Base-by-base conservation (phyloP, 768 basidiomycete species). In the Hydnum rufescens region DNA sequence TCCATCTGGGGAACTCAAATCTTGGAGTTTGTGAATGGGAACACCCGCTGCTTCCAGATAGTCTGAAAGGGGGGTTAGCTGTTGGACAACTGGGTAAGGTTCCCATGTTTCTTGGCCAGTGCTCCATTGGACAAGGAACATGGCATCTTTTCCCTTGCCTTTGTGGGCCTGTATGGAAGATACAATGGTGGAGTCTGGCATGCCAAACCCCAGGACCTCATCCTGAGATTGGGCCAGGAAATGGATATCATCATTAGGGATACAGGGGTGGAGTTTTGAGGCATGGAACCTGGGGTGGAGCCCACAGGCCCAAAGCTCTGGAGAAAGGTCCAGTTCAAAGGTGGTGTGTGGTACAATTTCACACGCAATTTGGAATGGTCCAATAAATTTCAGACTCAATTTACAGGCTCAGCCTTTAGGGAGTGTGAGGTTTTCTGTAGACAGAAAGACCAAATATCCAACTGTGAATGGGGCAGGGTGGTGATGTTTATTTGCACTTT, bases 381-480 rank as follows among this genome's bases (percentile, higher is more conserved):
- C 57, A 25, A 58, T 53, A 51, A 29, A 58, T 26, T 55, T 52
- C 3, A 55, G 58, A 13, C 47, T 18, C 6, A 59, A 42, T 44
- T 59, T 59, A 26, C 43, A 36, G 4, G 55, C 51, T 36, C 47
- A 49, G 4, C 44, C 47, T 28, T 59, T 49, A 19, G 58, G 54
- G 16, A 58, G 8, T 3, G 13, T 26, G n/a, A 58, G 51, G 42
- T 58, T 58, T 26, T 52, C 26, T 18, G 49, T 58, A 3, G 58
- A 55, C 5, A 58, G 44, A 31, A 57, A 57, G 4, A 53, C 51
- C 3, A 36, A 18, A 22, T 54, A 46, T 26, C 53, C 56, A 19
- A 13, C 52, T 25, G 29, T 29, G 42, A 49, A 51, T 13, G 28
- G 42, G 22, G 25, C 52, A 4, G 16, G 8, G 42, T 25, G 22